Base-by-base conservation (phyloP, 768 basidiomycete genomes). In the Tubosaeta sp. region DNA sequence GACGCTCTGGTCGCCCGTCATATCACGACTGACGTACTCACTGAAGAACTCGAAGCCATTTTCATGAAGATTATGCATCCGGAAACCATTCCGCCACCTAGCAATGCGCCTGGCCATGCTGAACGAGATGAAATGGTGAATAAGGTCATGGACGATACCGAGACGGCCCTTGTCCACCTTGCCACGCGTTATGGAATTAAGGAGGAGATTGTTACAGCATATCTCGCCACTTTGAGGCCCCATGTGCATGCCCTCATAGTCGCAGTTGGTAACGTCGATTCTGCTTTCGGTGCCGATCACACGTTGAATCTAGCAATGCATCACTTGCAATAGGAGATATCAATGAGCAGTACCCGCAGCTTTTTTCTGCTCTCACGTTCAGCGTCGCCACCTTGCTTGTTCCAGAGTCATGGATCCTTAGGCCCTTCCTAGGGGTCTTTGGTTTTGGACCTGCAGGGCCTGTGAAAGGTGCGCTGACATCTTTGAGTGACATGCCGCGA, bases 401-500 rank as follows among this genome's bases (percentile, higher is more conserved):
- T 40, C 59, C 51, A 0, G 31, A 61, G 25, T 19, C 31, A 3
- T 61, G 59, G 59, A 51, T 59, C 2, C 52, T 60, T 12, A 3
- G 39, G n/a, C 59, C 52, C 1, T 49, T 60, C 8, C 19, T 60
- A 3, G 41, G 52, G 1, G 2, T 52, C 14, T 45, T 60, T 24
- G 59, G 59, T 22, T 60, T 60, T 6, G 59, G 59, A 21, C 59
- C 52, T 34, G 7, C 16, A 1, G 59, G 59, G 3, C 59, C 51
- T 11, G 22, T 52, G 10, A 52, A 50, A 46, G 59, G 59, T 61
- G n/a, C 13, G 35, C 13, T 16, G 22, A 19, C 9, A 27, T 4
- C 1, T 3, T 1, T 0, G 1, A 3, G 1, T n/a, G 7, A 25
- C 22, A 12, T 0, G 12, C 8, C 4, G 1, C 12, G n/a, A 7